Evolutionary conservation across 2,329 filamentous ascomycete genomes (phyloP).

Genomic region (Periconia sp.): DNA sequence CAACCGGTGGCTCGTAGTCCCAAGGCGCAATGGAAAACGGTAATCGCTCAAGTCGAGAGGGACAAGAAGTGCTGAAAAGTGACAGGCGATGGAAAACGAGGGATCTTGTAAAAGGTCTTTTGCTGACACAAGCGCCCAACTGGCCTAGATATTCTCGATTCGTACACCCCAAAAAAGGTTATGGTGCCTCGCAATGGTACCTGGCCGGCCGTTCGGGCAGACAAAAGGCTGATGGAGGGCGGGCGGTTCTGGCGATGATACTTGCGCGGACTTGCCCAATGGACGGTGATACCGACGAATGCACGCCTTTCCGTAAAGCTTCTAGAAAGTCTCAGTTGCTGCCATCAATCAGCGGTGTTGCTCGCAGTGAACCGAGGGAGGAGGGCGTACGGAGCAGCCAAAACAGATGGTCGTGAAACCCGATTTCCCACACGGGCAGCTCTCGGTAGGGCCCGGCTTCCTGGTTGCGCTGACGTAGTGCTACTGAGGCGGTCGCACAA

Average conservation of each 20-base stretch:
- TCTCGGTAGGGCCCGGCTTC: slow-evolving; percentile 46
- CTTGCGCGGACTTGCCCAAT: slow-evolving; percentile 37
- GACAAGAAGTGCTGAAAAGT: slow-evolving; percentile 36
- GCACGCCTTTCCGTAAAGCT: slow-evolving; percentile 48
- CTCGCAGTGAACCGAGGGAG: slow-evolving; percentile 38
- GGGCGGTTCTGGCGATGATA: slow-evolving; percentile 37
- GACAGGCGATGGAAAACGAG: slow-evolving; percentile 32
- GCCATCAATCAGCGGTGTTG: slow-evolving; percentile 42
- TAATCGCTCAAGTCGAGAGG: slow-evolving; percentile 28
- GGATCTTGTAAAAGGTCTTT: slow-evolving; percentile 33
- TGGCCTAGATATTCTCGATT: slow-evolving; percentile 28
- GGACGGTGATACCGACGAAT: slow-evolving; percentile 45
- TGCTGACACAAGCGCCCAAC: slow-evolving; percentile 30
- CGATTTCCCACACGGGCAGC: slow-evolving; percentile 37
- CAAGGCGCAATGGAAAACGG: slow-evolving; percentile 32
- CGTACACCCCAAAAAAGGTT: slow-evolving; percentile 26
- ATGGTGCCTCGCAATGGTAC: slow-evolving; percentile 28
- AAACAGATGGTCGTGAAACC: slow-evolving; percentile 42
- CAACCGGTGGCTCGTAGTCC: slow-evolving; percentile 33
- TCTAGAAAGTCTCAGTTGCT: slow-evolving; percentile 47
- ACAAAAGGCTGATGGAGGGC: slow-evolving; percentile 24
- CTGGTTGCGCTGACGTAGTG: slow-evolving; percentile 53
- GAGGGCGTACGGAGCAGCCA: slow-evolving; percentile 44
- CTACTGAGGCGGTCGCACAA: slow-evolving; percentile 43
- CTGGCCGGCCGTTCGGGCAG: slow-evolving; percentile 25